Percentiles rank a stretch among this genome's conserved stretches.
These are phyloP conservation scores for Colletotrichum zoysiae DNA, from an alignment of 2,329 filamentous ascomycete genomes.

Conservation along the genomic window DNA sequence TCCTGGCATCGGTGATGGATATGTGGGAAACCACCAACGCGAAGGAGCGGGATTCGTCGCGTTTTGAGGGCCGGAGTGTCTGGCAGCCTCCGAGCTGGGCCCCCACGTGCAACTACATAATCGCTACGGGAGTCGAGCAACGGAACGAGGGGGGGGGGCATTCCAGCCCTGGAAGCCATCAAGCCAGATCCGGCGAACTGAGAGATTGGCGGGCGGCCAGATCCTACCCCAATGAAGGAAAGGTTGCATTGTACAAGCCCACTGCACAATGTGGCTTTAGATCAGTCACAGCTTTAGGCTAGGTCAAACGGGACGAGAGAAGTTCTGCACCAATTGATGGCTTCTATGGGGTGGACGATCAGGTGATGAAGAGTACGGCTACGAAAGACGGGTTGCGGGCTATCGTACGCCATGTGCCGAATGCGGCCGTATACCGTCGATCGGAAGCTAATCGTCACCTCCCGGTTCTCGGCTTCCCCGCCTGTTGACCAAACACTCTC, in stretches of 20 bases:
- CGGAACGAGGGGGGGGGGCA: neutral
- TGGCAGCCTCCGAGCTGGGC: neutral
- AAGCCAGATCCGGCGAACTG: conserved; percentile 22
- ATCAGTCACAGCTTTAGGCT: neutral
- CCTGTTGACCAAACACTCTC: neutral
- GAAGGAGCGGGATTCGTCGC: neutral
- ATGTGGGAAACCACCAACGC: neutral
- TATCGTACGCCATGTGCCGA: neutral
- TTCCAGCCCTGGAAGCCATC: conserved; percentile 12
- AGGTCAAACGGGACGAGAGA: neutral
- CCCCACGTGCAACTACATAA: neutral
- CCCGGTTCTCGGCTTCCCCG: neutral
- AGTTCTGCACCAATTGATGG: neutral
- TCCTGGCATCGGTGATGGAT: neutral
- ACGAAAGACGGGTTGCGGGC: neutral
- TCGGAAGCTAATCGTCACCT: neutral
- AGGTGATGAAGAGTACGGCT: too few species aligned
- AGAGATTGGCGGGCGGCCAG: neutral
- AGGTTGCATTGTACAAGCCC: neutral
- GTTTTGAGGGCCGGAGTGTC: neutral
- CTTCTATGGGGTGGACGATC: neutral
- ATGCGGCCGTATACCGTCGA: neutral
- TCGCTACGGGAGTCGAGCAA: neutral
- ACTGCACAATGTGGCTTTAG: conserved; percentile 10
- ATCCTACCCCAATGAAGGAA: conserved; percentile 1